Percentiles rank a stretch among this genome's conserved stretches.
phyloP scores from a whole-genome alignment of 306 rosid species.

The Sphenostylis stenocarpa region DNA sequence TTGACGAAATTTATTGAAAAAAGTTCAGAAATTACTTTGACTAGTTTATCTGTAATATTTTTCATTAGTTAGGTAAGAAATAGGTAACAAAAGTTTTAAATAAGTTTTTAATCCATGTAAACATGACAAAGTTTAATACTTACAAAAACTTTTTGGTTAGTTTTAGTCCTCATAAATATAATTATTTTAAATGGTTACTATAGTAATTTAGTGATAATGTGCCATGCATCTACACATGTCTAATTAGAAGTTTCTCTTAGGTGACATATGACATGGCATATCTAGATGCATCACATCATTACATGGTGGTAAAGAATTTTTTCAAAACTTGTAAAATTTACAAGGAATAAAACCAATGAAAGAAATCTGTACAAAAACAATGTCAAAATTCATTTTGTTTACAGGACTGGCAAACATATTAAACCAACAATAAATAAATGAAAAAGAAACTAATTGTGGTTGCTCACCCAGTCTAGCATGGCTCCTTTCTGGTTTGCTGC shows the following conservation, averaged over 20 bases:
- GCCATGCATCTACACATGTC: background rate
- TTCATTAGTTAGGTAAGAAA: background rate
- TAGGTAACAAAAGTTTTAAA: background rate
- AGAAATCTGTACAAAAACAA: too few relatives aligned
- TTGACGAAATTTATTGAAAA: background rate
- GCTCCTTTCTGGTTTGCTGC: conserved; percentile 90
- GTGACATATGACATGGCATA: too few relatives aligned
- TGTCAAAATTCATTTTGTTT: background rate
- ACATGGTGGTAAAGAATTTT: background rate
- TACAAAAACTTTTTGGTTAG: background rate
- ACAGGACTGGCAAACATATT: background rate
- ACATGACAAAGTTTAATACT: background rate
- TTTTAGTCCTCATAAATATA: background rate
- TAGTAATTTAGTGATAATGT: background rate
- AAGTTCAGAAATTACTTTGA: background rate
- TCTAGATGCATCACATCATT: too few relatives aligned
- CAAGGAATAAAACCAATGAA: too few relatives aligned
- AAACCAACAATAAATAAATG: background rate
- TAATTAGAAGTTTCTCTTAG: too few relatives aligned
- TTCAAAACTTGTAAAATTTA: background rate
- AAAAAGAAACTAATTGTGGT: background rate
- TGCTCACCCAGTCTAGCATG: conserved; percentile 91
- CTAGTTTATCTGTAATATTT: background rate
- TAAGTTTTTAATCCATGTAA: too few relatives aligned
- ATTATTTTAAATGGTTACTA: background rate